These are phyloP conservation scores for Geotrichum klebahnii DNA, from an alignment of 1,139 yeast genomes.

Conservation along the genomic window DNA sequence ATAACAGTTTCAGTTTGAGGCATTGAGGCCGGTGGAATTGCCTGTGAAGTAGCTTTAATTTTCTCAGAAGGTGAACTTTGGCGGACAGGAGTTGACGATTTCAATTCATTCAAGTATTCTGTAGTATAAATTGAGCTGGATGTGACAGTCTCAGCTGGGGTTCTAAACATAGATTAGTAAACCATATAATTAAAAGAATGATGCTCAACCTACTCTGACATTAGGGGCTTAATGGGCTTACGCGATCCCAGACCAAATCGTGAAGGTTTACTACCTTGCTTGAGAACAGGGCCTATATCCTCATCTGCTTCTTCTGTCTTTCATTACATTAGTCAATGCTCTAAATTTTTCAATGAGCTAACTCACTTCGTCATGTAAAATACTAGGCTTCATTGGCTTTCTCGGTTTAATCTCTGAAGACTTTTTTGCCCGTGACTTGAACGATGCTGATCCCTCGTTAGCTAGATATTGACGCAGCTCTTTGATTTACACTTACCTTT, in stretches of 20 bases:
- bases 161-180: background rate
- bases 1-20: background rate
- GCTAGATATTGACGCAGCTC: too few species aligned
- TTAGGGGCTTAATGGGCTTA: conserved; percentile 2
- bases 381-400: background rate
- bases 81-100: conserved; percentile 10
- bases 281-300: background rate
- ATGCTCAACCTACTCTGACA: conserved; percentile 3
- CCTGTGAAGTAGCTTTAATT: background rate
- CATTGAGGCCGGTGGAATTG: background rate
- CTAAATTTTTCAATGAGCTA: background rate
- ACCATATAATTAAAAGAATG: background rate
- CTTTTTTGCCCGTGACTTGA: conserved; percentile 11
- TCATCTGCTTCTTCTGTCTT: conserved; percentile 1
- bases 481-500: background rate
- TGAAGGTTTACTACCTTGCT: conserved; percentile 1
- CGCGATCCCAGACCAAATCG: conserved; percentile 6
- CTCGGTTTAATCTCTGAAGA: background rate
- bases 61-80: background rate
- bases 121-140: conserved; percentile 6
- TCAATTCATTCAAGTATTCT: conserved; percentile 17
- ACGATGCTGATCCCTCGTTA: conserved; percentile 3
- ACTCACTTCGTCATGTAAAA: background rate
- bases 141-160: background rate
- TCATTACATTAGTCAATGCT: background rate